Evolutionary conservation across 2,329 filamentous ascomycete genomes (phyloP).

Genomic region (Colletotrichum sp.): DNA sequence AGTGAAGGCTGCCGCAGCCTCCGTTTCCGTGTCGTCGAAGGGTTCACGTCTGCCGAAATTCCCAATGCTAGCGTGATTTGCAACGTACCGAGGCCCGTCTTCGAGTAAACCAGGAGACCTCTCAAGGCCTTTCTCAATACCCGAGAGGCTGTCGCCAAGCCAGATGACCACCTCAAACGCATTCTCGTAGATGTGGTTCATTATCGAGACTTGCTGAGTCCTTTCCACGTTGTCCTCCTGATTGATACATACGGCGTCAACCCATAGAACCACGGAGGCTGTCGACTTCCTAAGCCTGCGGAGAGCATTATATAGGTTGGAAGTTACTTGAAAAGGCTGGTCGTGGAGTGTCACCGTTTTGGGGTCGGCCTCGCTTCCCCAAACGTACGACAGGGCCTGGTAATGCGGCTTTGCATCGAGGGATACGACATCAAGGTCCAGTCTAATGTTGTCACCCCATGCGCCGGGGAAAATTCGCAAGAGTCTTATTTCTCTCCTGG

Average conservation of each 20-base stretch:
- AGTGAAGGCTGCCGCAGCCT: not conserved
- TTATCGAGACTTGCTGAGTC: not conserved
- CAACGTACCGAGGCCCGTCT: not conserved
- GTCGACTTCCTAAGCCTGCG: not conserved
- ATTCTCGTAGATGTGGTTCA: not conserved
- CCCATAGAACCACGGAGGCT: not conserved
- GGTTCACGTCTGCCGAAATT: not conserved
- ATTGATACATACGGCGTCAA: not conserved
- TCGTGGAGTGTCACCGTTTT: not conserved
- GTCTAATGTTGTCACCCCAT: not conserved
- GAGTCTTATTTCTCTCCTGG: not conserved
- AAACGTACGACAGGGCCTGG: not conserved
- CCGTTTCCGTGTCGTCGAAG: not conserved
- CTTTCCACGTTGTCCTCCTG: not conserved
- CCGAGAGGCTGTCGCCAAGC: not conserved
- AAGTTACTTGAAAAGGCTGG: not conserved
- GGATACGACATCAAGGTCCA: fast-evolving
- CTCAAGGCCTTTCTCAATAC: not conserved
- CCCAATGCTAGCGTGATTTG: not conserved
- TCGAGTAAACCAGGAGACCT: not conserved
- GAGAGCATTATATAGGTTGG: not conserved
- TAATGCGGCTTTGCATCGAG: not conserved
- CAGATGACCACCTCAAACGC: not conserved
- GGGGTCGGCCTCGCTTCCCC: not conserved
- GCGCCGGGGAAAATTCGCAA: fast-evolving